Conservation (phyloP, 345 rosid species). For the Aquilaria malaccensis region DNA sequence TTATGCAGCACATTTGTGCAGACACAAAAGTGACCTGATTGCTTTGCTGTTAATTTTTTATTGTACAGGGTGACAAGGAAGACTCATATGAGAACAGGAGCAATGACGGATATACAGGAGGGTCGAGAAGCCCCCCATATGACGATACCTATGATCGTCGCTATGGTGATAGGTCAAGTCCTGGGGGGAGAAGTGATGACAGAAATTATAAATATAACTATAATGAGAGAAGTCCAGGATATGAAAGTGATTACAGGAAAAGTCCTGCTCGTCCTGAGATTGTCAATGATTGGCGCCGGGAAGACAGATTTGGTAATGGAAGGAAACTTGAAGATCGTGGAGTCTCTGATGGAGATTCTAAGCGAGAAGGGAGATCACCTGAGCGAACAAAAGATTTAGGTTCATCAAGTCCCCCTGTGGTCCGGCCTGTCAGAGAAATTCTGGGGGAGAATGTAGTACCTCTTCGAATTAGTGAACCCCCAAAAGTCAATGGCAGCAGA, state of each 20-base stretch:
- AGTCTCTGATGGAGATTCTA: constrained; percentile 46
- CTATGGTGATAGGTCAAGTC: constrained; percentile 64
- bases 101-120: constrained; percentile 43
- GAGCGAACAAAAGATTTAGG: constrained; percentile 56
- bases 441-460: constrained; percentile 82
- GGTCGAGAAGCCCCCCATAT: constrained; percentile 82
- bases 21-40: background rate
- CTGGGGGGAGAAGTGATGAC: constrained; percentile 69
- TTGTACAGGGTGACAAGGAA: constrained; percentile 61
- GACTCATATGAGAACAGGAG: constrained; percentile 46
- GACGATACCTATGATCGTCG: constrained; percentile 71
- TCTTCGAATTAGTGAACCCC: constrained; percentile 79
- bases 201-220: constrained; percentile 32
- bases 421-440: constrained; percentile 88
- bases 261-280: constrained; percentile 76
- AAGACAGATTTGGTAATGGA: constrained; percentile 82
- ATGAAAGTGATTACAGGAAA: constrained; percentile 46
- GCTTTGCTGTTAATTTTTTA: background rate
- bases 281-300: constrained; percentile 86
- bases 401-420: constrained; percentile 67
- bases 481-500: constrained; percentile 57
- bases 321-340: constrained; percentile 48
- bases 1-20: no score
- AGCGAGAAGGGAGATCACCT: constrained; percentile 62
- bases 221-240: constrained; percentile 64